Percentiles rank a stretch among this genome's conserved stretches.
These are phyloP conservation scores for Microdochium nivale DNA, from an alignment of 2,329 filamentous ascomycete species.

Conservation along the genomic window DNA sequence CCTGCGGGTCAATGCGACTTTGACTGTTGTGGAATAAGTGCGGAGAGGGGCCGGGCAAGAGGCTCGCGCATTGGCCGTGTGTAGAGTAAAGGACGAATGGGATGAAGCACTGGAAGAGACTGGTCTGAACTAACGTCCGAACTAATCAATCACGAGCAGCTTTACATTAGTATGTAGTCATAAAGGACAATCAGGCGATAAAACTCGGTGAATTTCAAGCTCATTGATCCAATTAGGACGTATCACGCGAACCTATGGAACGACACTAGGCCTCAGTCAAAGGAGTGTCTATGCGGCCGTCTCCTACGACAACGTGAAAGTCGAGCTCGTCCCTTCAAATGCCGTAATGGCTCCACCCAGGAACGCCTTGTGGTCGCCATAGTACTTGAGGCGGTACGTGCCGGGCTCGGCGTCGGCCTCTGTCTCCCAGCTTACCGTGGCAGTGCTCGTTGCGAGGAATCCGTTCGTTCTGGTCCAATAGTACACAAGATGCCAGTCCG, in stretches of 20 bases:
- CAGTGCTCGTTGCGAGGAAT: slow-evolving; percentile 67
- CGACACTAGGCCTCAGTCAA: too few relatives aligned
- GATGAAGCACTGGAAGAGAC: too few relatives aligned
- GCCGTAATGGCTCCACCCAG: slow-evolving; percentile 48
- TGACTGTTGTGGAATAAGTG: slow-evolving; percentile 31
- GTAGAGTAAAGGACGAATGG: too few relatives aligned
- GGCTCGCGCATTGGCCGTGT: too few relatives aligned
- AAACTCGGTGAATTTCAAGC: too few relatives aligned
- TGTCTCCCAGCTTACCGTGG: slow-evolving; percentile 73
- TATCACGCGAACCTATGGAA: too few relatives aligned
- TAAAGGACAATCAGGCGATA: too few relatives aligned
- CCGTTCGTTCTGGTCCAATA: slow-evolving; percentile 67
- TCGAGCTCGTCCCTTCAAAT: slow-evolving; percentile 61
- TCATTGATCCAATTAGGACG: too few relatives aligned
- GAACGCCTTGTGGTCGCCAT: slow-evolving; percentile 68
- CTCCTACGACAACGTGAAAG: slow-evolving; percentile 32
- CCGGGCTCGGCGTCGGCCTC: slow-evolving; percentile 51
- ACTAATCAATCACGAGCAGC: too few relatives aligned
- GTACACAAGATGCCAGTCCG: slow-evolving; percentile 78
- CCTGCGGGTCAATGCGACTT: slow-evolving; percentile 44
- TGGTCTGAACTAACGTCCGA: too few relatives aligned
- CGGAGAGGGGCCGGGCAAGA: too few relatives aligned
- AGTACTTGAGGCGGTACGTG: slow-evolving; percentile 73
- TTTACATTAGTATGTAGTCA: background rate
- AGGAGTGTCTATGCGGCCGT: too few relatives aligned